These are phyloP conservation scores for Malus asiatica DNA, from an alignment of 306 rosid genomes.

Conservation along the genomic window DNA sequence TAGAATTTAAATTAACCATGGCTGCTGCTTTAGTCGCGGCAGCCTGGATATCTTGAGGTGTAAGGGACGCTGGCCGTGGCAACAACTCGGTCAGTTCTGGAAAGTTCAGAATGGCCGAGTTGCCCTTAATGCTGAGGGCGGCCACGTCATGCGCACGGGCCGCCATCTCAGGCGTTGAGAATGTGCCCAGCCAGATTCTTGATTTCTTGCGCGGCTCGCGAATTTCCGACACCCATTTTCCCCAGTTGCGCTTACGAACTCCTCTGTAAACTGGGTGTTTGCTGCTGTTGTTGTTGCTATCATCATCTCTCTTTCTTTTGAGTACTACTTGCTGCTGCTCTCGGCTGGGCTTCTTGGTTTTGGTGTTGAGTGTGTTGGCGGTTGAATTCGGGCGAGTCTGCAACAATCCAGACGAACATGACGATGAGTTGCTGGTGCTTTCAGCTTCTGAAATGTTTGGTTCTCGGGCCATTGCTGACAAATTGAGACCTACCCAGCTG, in stretches of 20 bases:
- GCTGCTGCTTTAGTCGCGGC: constrained; percentile 73
- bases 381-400: not conserved
- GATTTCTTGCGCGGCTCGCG: constrained; percentile 92
- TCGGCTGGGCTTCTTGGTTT: not conserved
- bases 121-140: constrained; percentile 60
- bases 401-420: constrained; percentile 2
- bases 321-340: constrained; percentile 4
- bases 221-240: constrained; percentile 94
- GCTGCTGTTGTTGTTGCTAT: constrained; percentile 2
- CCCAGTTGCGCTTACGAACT: constrained; percentile 78
- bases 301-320: constrained; percentile 28
- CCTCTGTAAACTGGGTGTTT: constrained; percentile 61
- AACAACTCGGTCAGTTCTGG: constrained; percentile 42
- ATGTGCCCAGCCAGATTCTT: constrained; percentile 86
- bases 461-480: constrained; percentile 25
- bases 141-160: constrained; percentile 94
- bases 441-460: constrained; percentile 24
- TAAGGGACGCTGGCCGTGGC: constrained; percentile 52
- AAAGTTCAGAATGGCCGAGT: constrained; percentile 66
- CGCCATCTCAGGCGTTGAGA: constrained; percentile 67
- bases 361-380: not conserved
- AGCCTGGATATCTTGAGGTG: constrained; percentile 60
- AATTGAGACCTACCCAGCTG: not conserved
- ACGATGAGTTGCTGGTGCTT: constrained; percentile 16
- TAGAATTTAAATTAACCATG: constrained; percentile 41